A percentile compares a stretch with the other conserved stretches of the same genome.
phyloP scores from a whole-genome alignment of 2,329 filamentous ascomycete genomes.

The Thielaviopsis populi region DNA sequence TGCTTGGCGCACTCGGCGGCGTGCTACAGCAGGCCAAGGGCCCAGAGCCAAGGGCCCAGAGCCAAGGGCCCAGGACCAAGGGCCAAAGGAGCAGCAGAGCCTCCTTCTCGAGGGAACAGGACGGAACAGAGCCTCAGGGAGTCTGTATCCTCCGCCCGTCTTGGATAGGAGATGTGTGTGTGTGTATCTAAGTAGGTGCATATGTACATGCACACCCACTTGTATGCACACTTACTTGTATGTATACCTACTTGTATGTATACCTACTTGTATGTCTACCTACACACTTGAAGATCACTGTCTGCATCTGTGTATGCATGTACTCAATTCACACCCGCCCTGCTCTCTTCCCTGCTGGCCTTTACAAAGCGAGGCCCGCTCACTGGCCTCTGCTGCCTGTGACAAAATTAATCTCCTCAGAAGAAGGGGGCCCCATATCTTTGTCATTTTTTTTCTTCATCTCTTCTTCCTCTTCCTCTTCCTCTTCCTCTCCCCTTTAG shows the following conservation, averaged over 20 bases:
- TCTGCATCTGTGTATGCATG: neutral
- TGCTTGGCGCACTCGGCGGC: neutral
- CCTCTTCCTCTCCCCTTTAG: neutral
- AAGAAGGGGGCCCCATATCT: neutral
- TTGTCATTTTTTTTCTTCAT: no score
- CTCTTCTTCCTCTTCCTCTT: no score
- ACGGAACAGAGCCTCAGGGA: neutral
- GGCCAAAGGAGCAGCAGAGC: neutral
- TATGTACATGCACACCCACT: neutral
- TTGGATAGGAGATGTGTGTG: neutral
- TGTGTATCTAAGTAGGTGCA: neutral
- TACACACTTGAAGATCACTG: no score
- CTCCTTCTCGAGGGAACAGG: neutral
- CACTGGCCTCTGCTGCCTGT: neutral
- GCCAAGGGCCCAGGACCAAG: neutral
- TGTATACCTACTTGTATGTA: neutral
- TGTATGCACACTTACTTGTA: no score
- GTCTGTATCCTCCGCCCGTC: neutral
- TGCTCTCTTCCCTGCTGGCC: neutral
- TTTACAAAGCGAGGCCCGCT: neutral
- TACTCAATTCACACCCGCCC: neutral
- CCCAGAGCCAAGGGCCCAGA: neutral
- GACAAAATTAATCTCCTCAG: slow-evolving; percentile 4
- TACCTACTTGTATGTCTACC: no score
- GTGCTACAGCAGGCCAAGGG: neutral